Evolutionary conservation across 139 green algal genomes (phyloP), one percentile per base, ranked within the genome.

Genomic region (Marvania coccoides): DNA sequence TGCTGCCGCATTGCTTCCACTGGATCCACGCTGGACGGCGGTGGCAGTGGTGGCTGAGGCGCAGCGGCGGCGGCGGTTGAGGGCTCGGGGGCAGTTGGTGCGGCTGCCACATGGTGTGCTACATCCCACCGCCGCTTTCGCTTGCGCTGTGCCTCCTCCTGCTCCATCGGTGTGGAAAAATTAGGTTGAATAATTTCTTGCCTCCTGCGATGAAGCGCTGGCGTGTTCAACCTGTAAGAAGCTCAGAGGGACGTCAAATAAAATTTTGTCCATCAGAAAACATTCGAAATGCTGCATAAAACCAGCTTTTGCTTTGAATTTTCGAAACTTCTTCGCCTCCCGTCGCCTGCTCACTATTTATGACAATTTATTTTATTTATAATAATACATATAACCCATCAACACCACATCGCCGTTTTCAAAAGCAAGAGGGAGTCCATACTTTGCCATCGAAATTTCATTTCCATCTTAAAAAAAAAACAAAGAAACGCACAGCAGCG

Each of bases 201-300:
- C n/a, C n/a, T n/a, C n/a, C n/a, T n/a, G n/a, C n/a, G n/a, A n/a
- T n/a, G n/a, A n/a, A n/a, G n/a, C n/a, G n/a, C n/a, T n/a, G n/a
- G n/a, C n/a, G n/a, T n/a, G n/a, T n/a, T n/a, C n/a, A n/a, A n/a
- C 54, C 65, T 71, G 65, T 4, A 71, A 65, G 26, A 19, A 38
- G 2, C 31, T 9, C 23, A 39, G 23, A 31, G 40, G 46, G 7
- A 59, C 54, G 6, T 54, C 63, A 47, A 12, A 66, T 45, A 56
- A 42, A 72, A 42, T 72, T 72, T 13, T 37, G 33, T 7, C 35
- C 26, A 24, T 51, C n/a, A n/a, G n/a, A n/a, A n/a, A n/a, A n/a
- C n/a, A n/a, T n/a, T n/a, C n/a, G n/a, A n/a, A n/a, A n/a, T n/a
- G n/a, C n/a, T n/a, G n/a, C n/a, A n/a, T n/a, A n/a, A n/a, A n/a